Percentiles rank a stretch among this genome's conserved stretches.
These are phyloP conservation scores for Mycena amicta DNA, from an alignment of 768 basidiomycete species.

Conservation along the genomic window DNA sequence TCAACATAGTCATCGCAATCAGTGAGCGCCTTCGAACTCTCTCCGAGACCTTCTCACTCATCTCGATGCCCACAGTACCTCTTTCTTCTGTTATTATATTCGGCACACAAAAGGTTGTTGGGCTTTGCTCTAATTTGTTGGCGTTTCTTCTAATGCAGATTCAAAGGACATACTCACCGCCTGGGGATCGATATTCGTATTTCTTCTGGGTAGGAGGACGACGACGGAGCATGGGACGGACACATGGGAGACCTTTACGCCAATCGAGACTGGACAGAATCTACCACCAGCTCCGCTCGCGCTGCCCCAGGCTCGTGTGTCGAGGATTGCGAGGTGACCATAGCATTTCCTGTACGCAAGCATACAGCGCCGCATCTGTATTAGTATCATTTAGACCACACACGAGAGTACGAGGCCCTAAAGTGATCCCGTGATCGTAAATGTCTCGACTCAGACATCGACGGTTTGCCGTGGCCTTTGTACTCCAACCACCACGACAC, in stretches of 20 bases:
- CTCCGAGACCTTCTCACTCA: neutral
- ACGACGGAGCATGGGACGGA: constrained; percentile 1
- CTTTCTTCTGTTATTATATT: constrained; percentile 20
- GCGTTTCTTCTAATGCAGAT: too few species aligned
- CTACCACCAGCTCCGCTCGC: neutral
- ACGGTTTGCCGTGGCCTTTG: neutral
- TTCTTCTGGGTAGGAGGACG: neutral
- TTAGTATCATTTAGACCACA: neutral
- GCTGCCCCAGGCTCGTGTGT: neutral
- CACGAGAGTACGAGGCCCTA: too few species aligned
- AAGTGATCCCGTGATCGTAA: too few species aligned
- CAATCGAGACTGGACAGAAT: neutral
- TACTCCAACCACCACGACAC: neutral
- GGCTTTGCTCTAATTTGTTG: too few species aligned
- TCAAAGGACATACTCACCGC: constrained; percentile 17
- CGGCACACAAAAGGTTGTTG: constrained; percentile 20
- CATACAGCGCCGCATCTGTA: neutral
- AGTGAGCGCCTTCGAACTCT: constrained; percentile 1
- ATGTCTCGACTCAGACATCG: too few species aligned
- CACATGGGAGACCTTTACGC: constrained; percentile 19
- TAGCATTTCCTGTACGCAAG: neutral
- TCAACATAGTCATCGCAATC: constrained; percentile 19
- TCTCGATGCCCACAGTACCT: constrained; percentile 9
- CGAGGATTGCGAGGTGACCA: neutral
- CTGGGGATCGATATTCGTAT: constrained; percentile 4